Evolutionary conservation across 306 rosid genomes (phyloP).

Genomic region (Vigna unguiculata): DNA sequence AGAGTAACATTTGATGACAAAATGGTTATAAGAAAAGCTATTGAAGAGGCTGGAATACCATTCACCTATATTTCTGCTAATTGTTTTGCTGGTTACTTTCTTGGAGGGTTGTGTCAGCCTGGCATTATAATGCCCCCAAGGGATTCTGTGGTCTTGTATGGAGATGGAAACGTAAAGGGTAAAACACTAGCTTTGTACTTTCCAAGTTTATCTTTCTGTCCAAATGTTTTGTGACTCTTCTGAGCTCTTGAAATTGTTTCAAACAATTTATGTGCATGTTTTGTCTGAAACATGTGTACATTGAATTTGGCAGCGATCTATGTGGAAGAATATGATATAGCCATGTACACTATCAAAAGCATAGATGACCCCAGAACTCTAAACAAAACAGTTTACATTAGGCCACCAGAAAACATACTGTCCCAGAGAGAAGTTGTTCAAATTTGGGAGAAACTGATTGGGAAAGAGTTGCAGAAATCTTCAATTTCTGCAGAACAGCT

Average conservation of each 20-base stretch:
- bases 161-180: constrained; percentile 82
- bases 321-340: constrained; percentile 86
- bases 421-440: constrained; percentile 74
- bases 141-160: constrained; percentile 64
- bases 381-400: constrained; percentile 68
- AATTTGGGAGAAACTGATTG: constrained; percentile 66
- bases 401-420: constrained; percentile 68
- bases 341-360: constrained; percentile 65
- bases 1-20: constrained; percentile 83
- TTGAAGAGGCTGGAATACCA: constrained; percentile 72
- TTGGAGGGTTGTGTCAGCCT: constrained; percentile 75
- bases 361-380: constrained; percentile 72
- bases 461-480: constrained; percentile 58
- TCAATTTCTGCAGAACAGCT: constrained; percentile 59
- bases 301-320: constrained; percentile 52
- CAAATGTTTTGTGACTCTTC: background rate
- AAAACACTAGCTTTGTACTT: constrained; percentile 2
- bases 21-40: constrained; percentile 77
- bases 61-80: constrained; percentile 75
- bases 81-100: constrained; percentile 80
- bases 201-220: background rate
- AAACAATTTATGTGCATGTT: background rate
- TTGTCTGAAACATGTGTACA: background rate
- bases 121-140: constrained; percentile 60
- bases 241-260: background rate